These are phyloP conservation scores for Alternaria sp. DNA, from an alignment of 2,329 filamentous ascomycete species.

Conservation along the genomic window DNA sequence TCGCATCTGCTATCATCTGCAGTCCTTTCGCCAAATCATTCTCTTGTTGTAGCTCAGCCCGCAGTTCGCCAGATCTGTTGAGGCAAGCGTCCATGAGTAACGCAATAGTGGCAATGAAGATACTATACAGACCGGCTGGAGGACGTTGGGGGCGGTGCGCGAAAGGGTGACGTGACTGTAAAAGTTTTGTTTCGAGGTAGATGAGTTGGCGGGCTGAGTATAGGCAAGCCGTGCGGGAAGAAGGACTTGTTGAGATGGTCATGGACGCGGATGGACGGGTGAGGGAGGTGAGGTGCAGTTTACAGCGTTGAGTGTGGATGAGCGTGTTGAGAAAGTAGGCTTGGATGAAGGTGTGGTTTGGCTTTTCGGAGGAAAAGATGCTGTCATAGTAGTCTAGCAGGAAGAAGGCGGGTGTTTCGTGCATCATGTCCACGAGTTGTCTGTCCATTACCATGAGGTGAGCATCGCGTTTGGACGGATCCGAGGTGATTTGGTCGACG, in stretches of 20 bases:
- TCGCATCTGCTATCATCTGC: not conserved
- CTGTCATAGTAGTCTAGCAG: not conserved
- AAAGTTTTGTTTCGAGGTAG: not conserved
- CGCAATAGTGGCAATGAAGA: not conserved
- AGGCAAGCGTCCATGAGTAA: not conserved
- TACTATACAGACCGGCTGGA: not conserved
- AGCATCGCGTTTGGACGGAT: rapidly evolving
- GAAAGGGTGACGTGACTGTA: not conserved
- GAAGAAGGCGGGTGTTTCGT: not conserved
- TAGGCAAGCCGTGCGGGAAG: not conserved
- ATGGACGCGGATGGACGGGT: constrained; percentile 11
- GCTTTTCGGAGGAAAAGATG: not conserved
- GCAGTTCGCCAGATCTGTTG: not conserved
- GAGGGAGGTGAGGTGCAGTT: constrained; percentile 40
- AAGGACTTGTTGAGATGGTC: not conserved
- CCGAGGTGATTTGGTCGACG: constrained; percentile 33
- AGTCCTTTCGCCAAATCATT: not conserved
- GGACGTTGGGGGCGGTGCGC: not conserved
- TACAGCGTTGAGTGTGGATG: constrained; percentile 45
- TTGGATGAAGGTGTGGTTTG: constrained; percentile 34
- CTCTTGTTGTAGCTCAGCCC: not conserved
- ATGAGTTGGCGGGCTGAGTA: not conserved
- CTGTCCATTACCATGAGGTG: not conserved
- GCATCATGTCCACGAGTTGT: not conserved
- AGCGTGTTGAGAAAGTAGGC: constrained; percentile 47